Evolutionary conservation across 148 eudicot species (phyloP).

Genomic region (Arbutus unedo): DNA sequence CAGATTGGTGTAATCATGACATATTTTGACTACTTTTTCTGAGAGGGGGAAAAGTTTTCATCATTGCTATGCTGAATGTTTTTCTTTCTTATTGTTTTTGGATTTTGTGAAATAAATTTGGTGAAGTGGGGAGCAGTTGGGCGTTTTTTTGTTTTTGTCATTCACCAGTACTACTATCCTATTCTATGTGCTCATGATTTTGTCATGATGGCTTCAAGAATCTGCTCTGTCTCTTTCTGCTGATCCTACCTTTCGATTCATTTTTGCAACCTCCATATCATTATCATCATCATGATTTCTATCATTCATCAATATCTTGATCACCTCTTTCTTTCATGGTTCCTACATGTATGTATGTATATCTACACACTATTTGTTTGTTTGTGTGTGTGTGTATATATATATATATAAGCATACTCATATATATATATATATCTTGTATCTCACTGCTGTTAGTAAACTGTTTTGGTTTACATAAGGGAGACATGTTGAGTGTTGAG

Average conservation of each 20-base stretch:
- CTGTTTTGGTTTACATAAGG: too few relatives aligned
- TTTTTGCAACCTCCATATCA: not conserved
- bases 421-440: too few relatives aligned
- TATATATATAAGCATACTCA: too few relatives aligned
- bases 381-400: too few relatives aligned
- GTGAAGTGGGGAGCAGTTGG: not conserved
- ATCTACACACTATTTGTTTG: too few relatives aligned
- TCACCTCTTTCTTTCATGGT: too few relatives aligned
- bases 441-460: too few relatives aligned
- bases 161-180: constrained; percentile 22
- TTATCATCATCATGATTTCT: not conserved
- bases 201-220: constrained; percentile 30
- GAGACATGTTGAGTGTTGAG: too few relatives aligned
- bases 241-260: not conserved
- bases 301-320: not conserved
- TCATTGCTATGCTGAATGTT: constrained; percentile 7
- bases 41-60: not conserved
- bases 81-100: not conserved
- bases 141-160: not conserved
- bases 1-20: constrained; percentile 33
- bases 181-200: constrained; percentile 14
- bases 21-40: constrained; percentile 14
- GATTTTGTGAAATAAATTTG: not conserved
- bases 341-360: too few relatives aligned
- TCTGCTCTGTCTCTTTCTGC: constrained; percentile 23